These are phyloP conservation scores for Pyrrhoderma lamaoense DNA, from an alignment of 1,284 basidiomycete genomes.

Conservation along the genomic window DNA sequence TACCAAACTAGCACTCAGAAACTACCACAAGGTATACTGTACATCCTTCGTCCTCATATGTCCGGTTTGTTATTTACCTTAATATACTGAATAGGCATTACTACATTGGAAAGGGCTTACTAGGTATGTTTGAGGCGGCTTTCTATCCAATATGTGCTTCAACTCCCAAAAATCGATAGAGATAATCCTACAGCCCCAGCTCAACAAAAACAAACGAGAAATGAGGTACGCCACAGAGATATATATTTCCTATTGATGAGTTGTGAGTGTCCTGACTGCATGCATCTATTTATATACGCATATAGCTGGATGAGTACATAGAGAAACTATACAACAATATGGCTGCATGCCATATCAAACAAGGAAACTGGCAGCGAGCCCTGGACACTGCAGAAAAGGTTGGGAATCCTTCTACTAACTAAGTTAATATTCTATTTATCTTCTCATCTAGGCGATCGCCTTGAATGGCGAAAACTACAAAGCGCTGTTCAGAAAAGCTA, in stretches of 20 bases:
- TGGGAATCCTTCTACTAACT: constrained; percentile 2
- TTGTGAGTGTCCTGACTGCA: not conserved
- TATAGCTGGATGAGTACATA: constrained; percentile 60
- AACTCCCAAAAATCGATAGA: not conserved
- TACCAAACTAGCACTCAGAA: constrained; percentile 42
- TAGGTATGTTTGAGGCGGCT: constrained; percentile 40
- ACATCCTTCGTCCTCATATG: too few species aligned
- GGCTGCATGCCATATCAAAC: constrained; percentile 73
- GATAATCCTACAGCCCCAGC: not conserved
- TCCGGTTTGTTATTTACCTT: too few species aligned
- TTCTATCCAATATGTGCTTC: not conserved
- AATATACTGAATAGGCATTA: constrained; percentile 35
- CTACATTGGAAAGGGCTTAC: constrained; percentile 66
- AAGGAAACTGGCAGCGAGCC: constrained; percentile 66
- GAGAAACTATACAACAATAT: constrained; percentile 79
- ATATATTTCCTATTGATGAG: too few species aligned
- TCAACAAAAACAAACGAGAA: constrained; percentile 20
- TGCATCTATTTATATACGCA: not conserved
- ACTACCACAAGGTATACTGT: constrained; percentile 54
- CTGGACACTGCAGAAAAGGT: constrained; percentile 72
- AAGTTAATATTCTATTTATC: constrained; percentile 2
- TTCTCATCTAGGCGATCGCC: constrained; percentile 45
- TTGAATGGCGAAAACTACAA: constrained; percentile 71
- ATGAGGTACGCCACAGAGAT: not conserved
- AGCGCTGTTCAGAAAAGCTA: constrained; percentile 73